A percentile compares a stretch with the other conserved stretches of the same genome.
These are phyloP conservation scores for Patellifolia procumbens DNA, from an alignment of 179 eudicot genomes.

Conservation along the genomic window DNA sequence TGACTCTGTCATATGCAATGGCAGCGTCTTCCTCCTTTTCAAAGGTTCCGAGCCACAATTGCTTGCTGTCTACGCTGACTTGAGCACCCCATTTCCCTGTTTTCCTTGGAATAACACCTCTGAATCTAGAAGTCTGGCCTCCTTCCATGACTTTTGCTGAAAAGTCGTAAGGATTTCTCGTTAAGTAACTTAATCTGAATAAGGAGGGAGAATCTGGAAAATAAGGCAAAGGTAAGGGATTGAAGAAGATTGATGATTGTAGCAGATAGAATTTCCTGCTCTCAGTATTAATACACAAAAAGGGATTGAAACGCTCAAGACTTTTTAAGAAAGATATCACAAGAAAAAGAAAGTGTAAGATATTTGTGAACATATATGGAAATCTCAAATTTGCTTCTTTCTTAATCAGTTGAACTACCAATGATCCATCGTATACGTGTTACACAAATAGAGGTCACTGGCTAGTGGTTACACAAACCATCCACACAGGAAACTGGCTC, in stretches of 20 bases:
- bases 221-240: background rate
- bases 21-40: conserved; percentile 3
- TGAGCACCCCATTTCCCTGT: conserved; percentile 18
- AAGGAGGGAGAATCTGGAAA: background rate
- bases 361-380: background rate
- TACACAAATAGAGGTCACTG: background rate
- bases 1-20: background rate
- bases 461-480: background rate
- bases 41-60: conserved; percentile 13
- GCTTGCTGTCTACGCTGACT: background rate
- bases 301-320: background rate
- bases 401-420: background rate
- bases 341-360: background rate
- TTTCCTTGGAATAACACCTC: conserved; percentile 1
- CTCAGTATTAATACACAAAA: background rate
- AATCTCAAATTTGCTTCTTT: background rate
- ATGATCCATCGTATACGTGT: conserved; percentile 8
- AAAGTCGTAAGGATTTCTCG: background rate
- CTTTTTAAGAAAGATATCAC: conserved; percentile 9
- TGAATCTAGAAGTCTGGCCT: conserved; percentile 3
- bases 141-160: background rate
- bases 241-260: background rate
- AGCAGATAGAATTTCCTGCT: too few species aligned
- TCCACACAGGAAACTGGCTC: conserved; percentile 7
- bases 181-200: conserved; percentile 8